phyloP scores from a whole-genome alignment of 2,329 filamentous ascomycete species.

The Plectosphaerella sp. region DNA sequence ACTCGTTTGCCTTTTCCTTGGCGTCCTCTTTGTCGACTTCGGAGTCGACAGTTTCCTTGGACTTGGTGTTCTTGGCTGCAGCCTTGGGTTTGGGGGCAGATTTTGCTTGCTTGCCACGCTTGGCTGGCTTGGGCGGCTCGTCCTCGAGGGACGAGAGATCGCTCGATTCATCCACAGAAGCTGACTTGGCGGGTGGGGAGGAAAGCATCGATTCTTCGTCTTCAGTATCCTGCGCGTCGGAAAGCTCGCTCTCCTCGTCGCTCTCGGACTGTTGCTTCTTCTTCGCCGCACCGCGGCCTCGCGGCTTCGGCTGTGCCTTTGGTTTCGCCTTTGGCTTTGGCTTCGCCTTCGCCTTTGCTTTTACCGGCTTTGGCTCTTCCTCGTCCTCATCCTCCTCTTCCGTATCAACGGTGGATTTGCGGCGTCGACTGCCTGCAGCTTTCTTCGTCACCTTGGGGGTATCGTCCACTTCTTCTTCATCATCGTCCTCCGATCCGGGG shows the following conservation, averaged over 20 bases:
- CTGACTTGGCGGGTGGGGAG: not conserved
- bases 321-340: not conserved
- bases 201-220: slow-evolving; percentile 10
- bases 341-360: not conserved
- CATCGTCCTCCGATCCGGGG: slow-evolving; percentile 17
- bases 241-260: not conserved
- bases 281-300: not conserved
- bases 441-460: slow-evolving; percentile 13
- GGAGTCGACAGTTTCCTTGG: slow-evolving; percentile 3
- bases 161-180: slow-evolving; percentile 12
- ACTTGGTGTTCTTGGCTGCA: slow-evolving; percentile 4
- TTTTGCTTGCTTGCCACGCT: slow-evolving; percentile 30
- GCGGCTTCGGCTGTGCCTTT: not conserved
- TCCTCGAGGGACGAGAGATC: slow-evolving; percentile 8
- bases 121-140: slow-evolving; percentile 13
- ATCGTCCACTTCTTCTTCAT: slow-evolving; percentile 13
- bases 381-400: slow-evolving; percentile 19
- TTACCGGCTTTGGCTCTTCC: slow-evolving; percentile 12
- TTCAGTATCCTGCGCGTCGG: slow-evolving; percentile 2
- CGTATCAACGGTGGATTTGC: too few species aligned
- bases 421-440: slow-evolving; percentile 10
- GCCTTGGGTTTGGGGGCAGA: slow-evolving; percentile 17
- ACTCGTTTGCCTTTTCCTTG: not conserved
- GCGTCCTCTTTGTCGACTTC: slow-evolving; percentile 3
- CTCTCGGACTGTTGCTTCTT: not conserved